Base-by-base conservation (phyloP, 1,284 basidiomycete species). In the Amylostereum areolatum region DNA sequence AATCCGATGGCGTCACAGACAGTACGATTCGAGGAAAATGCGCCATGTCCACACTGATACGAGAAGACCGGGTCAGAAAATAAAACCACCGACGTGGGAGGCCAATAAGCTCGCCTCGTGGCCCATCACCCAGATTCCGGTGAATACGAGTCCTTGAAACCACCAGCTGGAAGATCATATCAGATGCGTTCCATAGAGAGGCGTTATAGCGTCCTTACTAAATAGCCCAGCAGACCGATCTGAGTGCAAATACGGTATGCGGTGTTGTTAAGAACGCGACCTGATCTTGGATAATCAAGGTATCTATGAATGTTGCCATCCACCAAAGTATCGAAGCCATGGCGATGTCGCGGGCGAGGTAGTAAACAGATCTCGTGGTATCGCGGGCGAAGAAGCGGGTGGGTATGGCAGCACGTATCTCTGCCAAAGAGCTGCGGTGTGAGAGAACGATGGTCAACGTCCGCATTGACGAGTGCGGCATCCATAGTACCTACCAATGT, bases 51-150 rank as follows among this genome's bases (percentile, higher is more conserved):
- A 18, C 18, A 18, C 18, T 18, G 18, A 18, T 18, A 18, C 18
- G 18, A 18, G 18, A 18, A 18, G 18, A 18, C 18, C 18, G 18
- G 18, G 18, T 18, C 18, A 18, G 18, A 18, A 9, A 46, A 18
- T 18, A 18, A 18, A 18, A 18, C 18, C 18, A 18, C 18, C 18
- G 18, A 18, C 18, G 18, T 18, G 18, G 18, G 18, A 18, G 18
- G 18, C 18, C 18, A 18, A 18, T 18, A 18, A 18, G 18, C 59
- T 28, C 49, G 77, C 77, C 61, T 81, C 79, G 52, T 80, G 79
- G 25, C 78, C 79, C 45, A 81, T 76, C n/a, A 81, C 78, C 78
- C 79, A 83, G 37, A 81, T 69, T 1, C 78, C 78, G 6, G 77
- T 80, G 56, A 81, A 76, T 30, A 75, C 70, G 8, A 81, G 67